These are phyloP conservation scores for Eucalyptus polyanthemos DNA, from an alignment of 345 rosid species.

Conservation along the genomic window DNA sequence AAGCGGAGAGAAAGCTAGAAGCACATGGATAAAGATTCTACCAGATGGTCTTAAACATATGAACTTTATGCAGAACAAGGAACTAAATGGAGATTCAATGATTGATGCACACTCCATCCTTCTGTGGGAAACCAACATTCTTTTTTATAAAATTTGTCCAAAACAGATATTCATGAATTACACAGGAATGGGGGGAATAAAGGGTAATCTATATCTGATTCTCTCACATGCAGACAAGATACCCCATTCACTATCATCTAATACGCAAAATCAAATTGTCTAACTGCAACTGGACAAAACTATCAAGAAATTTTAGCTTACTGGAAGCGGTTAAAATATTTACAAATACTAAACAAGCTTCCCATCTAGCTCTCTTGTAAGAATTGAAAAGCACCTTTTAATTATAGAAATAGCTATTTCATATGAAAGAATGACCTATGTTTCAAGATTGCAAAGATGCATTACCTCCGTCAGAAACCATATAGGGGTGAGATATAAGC, in stretches of 20 bases:
- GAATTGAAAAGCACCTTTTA: not conserved
- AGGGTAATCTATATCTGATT: not conserved
- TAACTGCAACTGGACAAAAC: not conserved
- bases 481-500: constrained; percentile 50
- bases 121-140: not conserved
- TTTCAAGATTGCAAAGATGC: not conserved
- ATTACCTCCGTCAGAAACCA: constrained; percentile 61
- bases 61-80: not conserved
- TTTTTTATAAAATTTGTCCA: not conserved
- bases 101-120: not conserved
- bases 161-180: not conserved
- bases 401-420: not conserved
- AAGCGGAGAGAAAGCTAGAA: not conserved
- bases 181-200: not conserved
- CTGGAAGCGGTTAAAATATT: not conserved
- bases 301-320: not conserved
- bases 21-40: not conserved
- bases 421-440: not conserved
- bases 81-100: not conserved
- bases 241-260: not conserved
- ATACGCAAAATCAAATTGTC: not conserved
- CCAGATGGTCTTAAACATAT: not conserved
- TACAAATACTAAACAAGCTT: not conserved
- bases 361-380: not conserved
- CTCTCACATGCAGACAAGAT: not conserved